Conservation (phyloP, 257 asterid genomes). For the Echites panduratus region DNA sequence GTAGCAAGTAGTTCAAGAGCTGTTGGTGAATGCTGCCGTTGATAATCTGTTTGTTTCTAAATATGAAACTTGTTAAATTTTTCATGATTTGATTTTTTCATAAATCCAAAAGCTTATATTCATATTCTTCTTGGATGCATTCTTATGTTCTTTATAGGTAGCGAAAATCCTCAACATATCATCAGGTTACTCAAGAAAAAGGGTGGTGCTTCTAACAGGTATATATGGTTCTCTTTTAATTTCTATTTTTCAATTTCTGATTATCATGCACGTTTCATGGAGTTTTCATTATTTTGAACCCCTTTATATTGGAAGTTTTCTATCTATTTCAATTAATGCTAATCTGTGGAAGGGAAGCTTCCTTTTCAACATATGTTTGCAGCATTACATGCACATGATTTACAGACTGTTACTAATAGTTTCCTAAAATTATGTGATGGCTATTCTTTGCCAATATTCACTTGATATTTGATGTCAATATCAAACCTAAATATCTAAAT, state of each 20-base stretch:
- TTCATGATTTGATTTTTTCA: background rate
- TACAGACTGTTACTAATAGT: background rate
- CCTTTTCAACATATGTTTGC: background rate
- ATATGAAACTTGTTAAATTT: background rate
- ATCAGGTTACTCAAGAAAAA: background rate
- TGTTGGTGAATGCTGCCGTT: background rate
- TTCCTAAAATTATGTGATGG: background rate
- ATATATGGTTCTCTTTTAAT: conserved; percentile 1
- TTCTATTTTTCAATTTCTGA: background rate
- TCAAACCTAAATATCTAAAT: background rate
- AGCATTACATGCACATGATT: conserved; percentile 1
- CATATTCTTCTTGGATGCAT: background rate
- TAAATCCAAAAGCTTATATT: background rate
- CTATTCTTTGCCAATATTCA: background rate
- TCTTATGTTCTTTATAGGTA: background rate
- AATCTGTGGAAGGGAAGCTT: conserved; percentile 10
- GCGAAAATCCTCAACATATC: background rate
- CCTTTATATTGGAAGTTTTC: background rate
- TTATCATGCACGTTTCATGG: conserved; percentile 4
- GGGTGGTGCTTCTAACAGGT: background rate
- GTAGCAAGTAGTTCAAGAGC: background rate
- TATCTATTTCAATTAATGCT: conserved; percentile 8
- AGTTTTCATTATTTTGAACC: background rate
- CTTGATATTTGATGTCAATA: background rate
- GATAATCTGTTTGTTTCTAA: background rate